Base-by-base conservation (phyloP, 805 yeast genomes). In the Teunomyces panamensis region DNA sequence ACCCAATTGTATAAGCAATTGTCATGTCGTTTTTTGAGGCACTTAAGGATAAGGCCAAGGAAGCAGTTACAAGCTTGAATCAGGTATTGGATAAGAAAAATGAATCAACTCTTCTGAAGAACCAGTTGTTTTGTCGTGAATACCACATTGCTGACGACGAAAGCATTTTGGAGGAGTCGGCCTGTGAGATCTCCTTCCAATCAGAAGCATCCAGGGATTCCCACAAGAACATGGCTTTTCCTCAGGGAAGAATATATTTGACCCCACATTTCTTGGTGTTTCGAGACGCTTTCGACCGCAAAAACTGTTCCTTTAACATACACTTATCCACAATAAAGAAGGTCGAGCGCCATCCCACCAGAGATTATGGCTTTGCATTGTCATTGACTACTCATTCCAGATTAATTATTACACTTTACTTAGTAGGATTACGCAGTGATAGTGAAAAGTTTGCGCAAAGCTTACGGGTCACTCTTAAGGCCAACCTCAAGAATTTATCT, bases 341-440 rank as follows among this genome's bases (percentile, higher is more conserved):
- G 51, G 95, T 94, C 13, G 97, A 92, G 62, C 75, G 97, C 45
- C 76, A 89, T 16, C 95, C 96, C 9, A 76, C 89, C 1, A 76
- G 83, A 47, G 75, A 87, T 1, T 87, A 84, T 60, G 84, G 87
- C 14, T 87, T 90, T 67, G 90, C 96, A 1, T 73, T 94, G 14
- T 71, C 83, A n/a, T 67, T 92, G 10, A 74, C 79, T 5, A 80
- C 96, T 1, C 82, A 83, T 48, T 82, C 85, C 28, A 87, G 84
- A 11, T 62, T 85, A 48, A 75, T 75, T 45, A 58, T 90, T 1
- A 74, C 84, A 2, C 68, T 91, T 17, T 89, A 87, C 56, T 82
- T 91, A 58, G 81, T 89, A 26, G 97, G 96, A 0, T 69, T 89
- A 45, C 77, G 88, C 43, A 81, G 90, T 13, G 84, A 83, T 34